Evolutionary conservation across 192 early-diverging fungal species (phyloP).

Genomic region (Podila minutissima): DNA sequence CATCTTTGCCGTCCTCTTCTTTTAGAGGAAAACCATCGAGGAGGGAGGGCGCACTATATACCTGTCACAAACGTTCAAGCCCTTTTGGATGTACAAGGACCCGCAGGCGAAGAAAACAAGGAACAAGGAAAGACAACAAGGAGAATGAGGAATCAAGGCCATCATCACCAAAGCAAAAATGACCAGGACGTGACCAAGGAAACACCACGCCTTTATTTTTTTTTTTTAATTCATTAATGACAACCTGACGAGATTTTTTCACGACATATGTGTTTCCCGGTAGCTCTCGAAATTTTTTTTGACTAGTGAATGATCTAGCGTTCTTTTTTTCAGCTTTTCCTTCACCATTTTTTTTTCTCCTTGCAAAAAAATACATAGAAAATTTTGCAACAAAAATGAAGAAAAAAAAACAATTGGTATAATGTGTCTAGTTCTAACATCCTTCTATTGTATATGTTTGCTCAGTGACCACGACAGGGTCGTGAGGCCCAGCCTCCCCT

Average conservation of each 20-base stretch:
- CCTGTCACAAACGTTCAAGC: neutral
- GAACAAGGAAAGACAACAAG: too few species aligned
- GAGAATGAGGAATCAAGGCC: too few species aligned
- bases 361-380: neutral
- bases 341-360: too few species aligned
- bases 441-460: neutral
- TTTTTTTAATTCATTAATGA: neutral
- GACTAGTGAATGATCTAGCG: too few species aligned
- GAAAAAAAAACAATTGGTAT: neutral
- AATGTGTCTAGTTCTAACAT: neutral
- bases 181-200: neutral
- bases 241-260: too few species aligned
- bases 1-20: constrained; percentile 72
- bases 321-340: neutral
- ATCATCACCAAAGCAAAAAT: neutral
- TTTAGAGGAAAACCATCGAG: constrained; percentile 41
- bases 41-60: neutral
- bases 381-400: neutral
- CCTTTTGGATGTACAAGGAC: too few species aligned
- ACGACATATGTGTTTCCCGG: too few species aligned
- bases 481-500: constrained; percentile 18
- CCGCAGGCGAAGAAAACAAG: too few species aligned
- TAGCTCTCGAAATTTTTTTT: too few species aligned
- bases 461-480: constrained; percentile 15
- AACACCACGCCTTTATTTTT: neutral